Base-by-base conservation (phyloP, 139 green algal genomes). In the Picochlorum sp. region DNA sequence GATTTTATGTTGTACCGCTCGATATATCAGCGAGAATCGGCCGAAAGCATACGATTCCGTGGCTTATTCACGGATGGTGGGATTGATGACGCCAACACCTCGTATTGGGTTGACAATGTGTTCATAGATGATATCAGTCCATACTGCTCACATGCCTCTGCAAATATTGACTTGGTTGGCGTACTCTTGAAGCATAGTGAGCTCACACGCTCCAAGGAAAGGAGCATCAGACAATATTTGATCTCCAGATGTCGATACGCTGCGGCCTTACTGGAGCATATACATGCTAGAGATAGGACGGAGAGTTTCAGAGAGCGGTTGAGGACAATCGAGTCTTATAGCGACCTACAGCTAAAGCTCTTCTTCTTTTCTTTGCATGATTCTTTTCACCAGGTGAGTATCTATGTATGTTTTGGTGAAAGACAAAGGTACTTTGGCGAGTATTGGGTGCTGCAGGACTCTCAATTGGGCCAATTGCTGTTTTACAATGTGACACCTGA, bases 111-210 rank as follows among this genome's bases (percentile, higher is more conserved):
- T 15, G 61, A 66, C 14, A 59, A 66, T 32, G 14, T 56, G 10
- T 66, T 66, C 32, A 66, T 41, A 21, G 13, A n/a, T 41, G 37
- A 59, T n/a, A 44, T 3, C 14, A 38, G 37, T 15, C 34, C 28
- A 45, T 66, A 24, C 8, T 66, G 61, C 58, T 65, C 58, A 28
- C n/a, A 65, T 16, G 20, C n/a, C 13, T 65, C 58, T 28, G 5
- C n/a, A 21, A 65, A 65, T 32, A 21, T 65, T 15, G 58, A 65
- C 28, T 1, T 21, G 10, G 15, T 65, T 16, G 58, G 58, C 34
- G 34, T 11, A 32, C 20, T 65, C 26, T 32, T 65, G 23, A 21
- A 58, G 5, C 18, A 65, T 11, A 32, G n/a, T 20, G 58, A 57
- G 13, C 20, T 65, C 8, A 20, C 1, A 18, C 18, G 23, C 13